A percentile compares a stretch with the other conserved stretches of the same genome.
These are phyloP conservation scores for Darksidea phi DNA, from an alignment of 495 filamentous ascomycete genomes.

Conservation along the genomic window DNA sequence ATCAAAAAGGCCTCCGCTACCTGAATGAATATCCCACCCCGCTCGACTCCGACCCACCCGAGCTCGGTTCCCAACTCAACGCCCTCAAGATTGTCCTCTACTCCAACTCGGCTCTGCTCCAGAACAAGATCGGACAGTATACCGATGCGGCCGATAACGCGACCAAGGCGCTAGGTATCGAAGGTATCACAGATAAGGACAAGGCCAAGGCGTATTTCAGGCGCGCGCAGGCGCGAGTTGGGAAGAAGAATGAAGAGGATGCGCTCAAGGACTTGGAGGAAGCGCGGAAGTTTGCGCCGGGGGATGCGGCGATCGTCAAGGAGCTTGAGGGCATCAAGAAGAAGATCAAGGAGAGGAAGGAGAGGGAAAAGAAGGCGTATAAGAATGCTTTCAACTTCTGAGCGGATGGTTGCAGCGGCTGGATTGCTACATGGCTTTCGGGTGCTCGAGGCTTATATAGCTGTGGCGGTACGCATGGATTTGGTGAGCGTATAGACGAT, in stretches of 20 bases:
- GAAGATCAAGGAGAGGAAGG: constrained; percentile 64
- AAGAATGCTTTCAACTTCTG: constrained; percentile 75
- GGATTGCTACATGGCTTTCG: too few species aligned
- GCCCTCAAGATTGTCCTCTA: constrained; percentile 73
- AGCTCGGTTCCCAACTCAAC: constrained; percentile 64
- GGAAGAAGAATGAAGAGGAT: constrained; percentile 80
- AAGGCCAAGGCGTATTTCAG: constrained; percentile 86
- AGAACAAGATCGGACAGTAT: constrained; percentile 74
- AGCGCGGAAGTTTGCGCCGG: constrained; percentile 71
- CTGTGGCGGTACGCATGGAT: too few species aligned
- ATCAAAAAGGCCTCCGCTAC: constrained; percentile 96
- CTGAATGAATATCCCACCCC: constrained; percentile 81
- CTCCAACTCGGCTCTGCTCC: constrained; percentile 74
- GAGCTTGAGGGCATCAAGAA: constrained; percentile 77
- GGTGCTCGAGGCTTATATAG: too few species aligned
- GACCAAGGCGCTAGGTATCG: constrained; percentile 68
- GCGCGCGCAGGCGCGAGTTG: constrained; percentile 68
- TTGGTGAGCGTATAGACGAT: too few species aligned
- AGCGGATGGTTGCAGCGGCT: background rate
- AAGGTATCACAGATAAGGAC: constrained; percentile 67
- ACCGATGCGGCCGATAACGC: constrained; percentile 68
- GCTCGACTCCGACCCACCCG: constrained; percentile 62
- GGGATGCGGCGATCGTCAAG: constrained; percentile 70
- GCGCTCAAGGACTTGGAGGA: constrained; percentile 75
- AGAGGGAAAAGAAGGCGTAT: constrained; percentile 86